Evolutionary conservation across 257 asterid genomes (phyloP), one percentile per base, ranked within the genome.

Genomic region (Solanum appendiculatum): DNA sequence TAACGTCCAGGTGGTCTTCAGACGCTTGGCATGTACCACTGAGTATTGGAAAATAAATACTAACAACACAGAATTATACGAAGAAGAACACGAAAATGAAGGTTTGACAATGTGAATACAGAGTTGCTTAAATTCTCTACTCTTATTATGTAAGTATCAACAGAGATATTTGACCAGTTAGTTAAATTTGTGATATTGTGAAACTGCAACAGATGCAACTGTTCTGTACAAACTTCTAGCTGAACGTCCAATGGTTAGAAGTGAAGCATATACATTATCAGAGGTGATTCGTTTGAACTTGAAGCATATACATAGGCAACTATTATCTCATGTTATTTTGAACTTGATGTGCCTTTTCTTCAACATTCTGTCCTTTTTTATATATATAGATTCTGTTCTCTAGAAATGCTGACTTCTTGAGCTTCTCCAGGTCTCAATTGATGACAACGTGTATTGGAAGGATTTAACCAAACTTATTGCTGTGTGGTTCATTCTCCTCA

Each of bases 361-460:
- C n/a, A n/a, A n/a, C n/a, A n/a, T n/a, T n/a, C n/a, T n/a, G n/a
- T n/a, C n/a, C n/a, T n/a, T n/a, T n/a, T n/a, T n/a, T n/a, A n/a
- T n/a, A n/a, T n/a, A n/a, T n/a, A n/a, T n/a, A n/a, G n/a, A n/a
- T n/a, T n/a, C n/a, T n/a, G n/a, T n/a, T n/a, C n/a, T n/a, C n/a
- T n/a, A n/a, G n/a, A n/a, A n/a, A n/a, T n/a, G 56, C 56, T 48
- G 56, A 48, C 56, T 48, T 72, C 84, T 46, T 78, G 63, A 25
- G 63, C 84, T 86, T 37, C 83, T 29, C 51, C 88, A 92, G 94
- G 89, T 91, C n/a, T n/a, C n/a, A n/a, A n/a, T n/a, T n/a, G n/a
- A n/a, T n/a, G n/a, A n/a, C n/a, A n/a, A n/a, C 70, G 91, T 92
- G 80, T 46, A 60, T 89, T 91, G 92, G 94, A 91, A 88, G 88